Evolutionary conservation across 1,139 yeast species (phyloP).

Genomic region (Pichia sp.): DNA sequence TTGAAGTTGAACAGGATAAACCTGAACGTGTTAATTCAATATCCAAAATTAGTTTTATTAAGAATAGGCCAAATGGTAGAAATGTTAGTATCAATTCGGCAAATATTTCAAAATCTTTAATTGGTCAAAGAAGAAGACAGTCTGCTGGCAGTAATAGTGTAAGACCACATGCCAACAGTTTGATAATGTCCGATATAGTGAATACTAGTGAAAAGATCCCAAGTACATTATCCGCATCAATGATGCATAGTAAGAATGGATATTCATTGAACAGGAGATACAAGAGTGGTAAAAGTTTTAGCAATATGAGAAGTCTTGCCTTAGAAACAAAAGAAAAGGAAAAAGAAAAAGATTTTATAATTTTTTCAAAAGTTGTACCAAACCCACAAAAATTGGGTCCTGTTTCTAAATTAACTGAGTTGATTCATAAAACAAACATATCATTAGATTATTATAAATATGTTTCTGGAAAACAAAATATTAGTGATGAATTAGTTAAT

Average conservation of each 20-base stretch:
- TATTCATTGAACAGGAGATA: neutral
- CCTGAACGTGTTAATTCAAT: conserved; percentile 9
- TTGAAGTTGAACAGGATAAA: conserved; percentile 21
- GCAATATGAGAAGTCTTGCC: conserved; percentile 1
- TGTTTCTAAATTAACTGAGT: conserved; percentile 33
- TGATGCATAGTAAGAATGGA: too few relatives aligned
- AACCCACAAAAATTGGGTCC: too few relatives aligned
- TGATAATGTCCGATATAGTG: neutral
- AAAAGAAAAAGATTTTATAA: neutral
- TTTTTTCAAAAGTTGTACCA: too few relatives aligned
- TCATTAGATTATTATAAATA: conserved; percentile 51
- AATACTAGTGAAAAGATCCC: neutral
- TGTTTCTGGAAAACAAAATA: conserved; percentile 32
- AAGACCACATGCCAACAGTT: neutral
- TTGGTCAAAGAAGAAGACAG: neutral
- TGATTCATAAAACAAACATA: conserved; percentile 40
- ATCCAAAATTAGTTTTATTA: conserved; percentile 18
- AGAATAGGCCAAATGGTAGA: neutral
- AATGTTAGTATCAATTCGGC: too few relatives aligned
- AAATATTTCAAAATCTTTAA: too few relatives aligned
- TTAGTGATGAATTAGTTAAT: conserved; percentile 25
- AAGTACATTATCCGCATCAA: too few relatives aligned
- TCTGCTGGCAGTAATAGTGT: neutral
- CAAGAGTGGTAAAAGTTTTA: conserved; percentile 7
- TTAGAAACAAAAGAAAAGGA: neutral